These are phyloP conservation scores for Pestalotiopsis sp. DNA, from an alignment of 2,329 filamentous ascomycete species.

Conservation along the genomic window DNA sequence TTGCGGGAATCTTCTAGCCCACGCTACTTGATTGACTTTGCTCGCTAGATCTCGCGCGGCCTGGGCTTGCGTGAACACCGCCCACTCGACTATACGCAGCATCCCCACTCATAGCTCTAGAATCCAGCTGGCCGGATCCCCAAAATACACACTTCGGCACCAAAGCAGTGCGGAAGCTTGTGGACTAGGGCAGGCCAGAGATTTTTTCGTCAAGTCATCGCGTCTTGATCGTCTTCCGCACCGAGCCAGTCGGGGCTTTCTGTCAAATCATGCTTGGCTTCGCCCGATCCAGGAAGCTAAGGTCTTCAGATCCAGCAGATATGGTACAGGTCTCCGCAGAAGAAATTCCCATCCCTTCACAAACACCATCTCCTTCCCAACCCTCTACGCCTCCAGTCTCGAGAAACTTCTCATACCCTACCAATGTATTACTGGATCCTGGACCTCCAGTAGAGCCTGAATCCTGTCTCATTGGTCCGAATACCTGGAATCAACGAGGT, in stretches of 20 bases:
- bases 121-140: background rate
- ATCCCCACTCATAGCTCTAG: background rate
- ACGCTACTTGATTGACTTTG: background rate
- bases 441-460: slow-evolving; percentile 8
- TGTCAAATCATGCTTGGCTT: slow-evolving; percentile 30
- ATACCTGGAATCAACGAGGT: slow-evolving; percentile 30
- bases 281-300: slow-evolving; percentile 30
- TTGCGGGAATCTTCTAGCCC: too few species aligned
- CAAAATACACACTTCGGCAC: background rate
- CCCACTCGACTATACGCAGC: background rate
- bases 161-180: background rate
- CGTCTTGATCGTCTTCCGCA: background rate
- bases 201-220: slow-evolving; percentile 19
- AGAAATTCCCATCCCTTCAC: slow-evolving; percentile 18
- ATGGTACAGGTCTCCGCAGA: slow-evolving; percentile 21
- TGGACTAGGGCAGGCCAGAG: background rate
- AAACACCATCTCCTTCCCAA: slow-evolving; percentile 18
- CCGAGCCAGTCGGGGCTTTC: slow-evolving; percentile 10
- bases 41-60: background rate
- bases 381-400: slow-evolving; percentile 21
- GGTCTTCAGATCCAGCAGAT: slow-evolving; percentile 19
- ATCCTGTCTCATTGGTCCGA: slow-evolving; percentile 18
- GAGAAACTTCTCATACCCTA: slow-evolving; percentile 36
- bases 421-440: slow-evolving; percentile 19
- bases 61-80: background rate